phyloP scores from a whole-genome alignment of 352 stramenopile species.

The Pythium sukuiense region DNA sequence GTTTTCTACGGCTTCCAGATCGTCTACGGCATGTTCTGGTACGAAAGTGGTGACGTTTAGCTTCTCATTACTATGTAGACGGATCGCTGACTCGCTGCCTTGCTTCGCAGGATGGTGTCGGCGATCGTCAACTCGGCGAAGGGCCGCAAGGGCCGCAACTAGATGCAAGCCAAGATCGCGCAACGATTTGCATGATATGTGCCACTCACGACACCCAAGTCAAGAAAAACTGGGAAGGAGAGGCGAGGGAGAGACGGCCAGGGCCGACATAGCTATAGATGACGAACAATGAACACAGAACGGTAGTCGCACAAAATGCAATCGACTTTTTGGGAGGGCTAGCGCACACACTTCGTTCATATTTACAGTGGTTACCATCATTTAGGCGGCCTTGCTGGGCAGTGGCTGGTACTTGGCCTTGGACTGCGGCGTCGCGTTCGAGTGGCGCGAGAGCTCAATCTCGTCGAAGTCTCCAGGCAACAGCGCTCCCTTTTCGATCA shows the following conservation, averaged over 20 bases:
- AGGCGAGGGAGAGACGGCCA: too few species aligned
- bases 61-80: background rate
- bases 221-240: too few species aligned
- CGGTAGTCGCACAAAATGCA: background rate
- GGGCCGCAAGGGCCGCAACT: constrained; percentile 32
- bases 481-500: constrained; percentile 23
- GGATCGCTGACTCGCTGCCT: constrained; percentile 1
- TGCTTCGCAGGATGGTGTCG: constrained; percentile 73
- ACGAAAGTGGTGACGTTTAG: constrained; percentile 4
- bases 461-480: constrained; percentile 24
- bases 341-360: background rate
- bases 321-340: background rate
- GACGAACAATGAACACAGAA: background rate
- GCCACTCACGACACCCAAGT: too few species aligned
- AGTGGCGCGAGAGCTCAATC: constrained; percentile 20
- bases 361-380: background rate
- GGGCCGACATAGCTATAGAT: background rate
- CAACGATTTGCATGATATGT: background rate
- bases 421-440: constrained; percentile 18
- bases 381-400: constrained; percentile 14
- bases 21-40: constrained; percentile 91
- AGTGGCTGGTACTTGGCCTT: constrained; percentile 17
- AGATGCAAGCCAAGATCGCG: background rate
- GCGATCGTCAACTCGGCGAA: constrained; percentile 76
- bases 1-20: constrained; percentile 88